These are phyloP conservation scores for Podila epigama DNA, from an alignment of 192 early-diverging fungal genomes.

Conservation along the genomic window DNA sequence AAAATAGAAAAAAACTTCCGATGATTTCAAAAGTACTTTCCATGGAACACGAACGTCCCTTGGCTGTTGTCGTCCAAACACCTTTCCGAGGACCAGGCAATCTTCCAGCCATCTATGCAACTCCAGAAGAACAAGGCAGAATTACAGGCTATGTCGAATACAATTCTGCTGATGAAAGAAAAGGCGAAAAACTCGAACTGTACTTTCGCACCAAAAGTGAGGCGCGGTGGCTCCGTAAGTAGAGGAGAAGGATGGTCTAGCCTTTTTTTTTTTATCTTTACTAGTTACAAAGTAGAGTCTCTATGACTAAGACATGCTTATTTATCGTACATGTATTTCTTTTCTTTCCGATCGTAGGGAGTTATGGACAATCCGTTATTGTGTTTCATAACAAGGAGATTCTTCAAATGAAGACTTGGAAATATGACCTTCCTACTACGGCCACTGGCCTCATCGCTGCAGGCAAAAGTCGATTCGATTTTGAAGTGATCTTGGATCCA, in stretches of 20 bases:
- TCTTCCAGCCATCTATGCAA: constrained; percentile 31
- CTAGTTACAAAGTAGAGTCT: not conserved
- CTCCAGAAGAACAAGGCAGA: constrained; percentile 9
- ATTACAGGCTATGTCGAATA: constrained; percentile 36
- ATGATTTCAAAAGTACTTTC: constrained; percentile 10
- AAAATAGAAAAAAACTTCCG: no score
- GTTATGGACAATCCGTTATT: constrained; percentile 5
- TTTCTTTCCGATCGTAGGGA: constrained; percentile 1
- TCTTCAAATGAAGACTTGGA: constrained; percentile 17
- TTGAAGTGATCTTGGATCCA: constrained; percentile 11
- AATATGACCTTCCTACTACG: constrained; percentile 8
- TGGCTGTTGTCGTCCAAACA: constrained; percentile 24
- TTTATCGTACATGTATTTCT: no score
- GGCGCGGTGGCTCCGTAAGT: constrained; percentile 33
- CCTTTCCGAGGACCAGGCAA: constrained; percentile 33
- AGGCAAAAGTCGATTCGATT: constrained; percentile 18
- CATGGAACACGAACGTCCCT: constrained; percentile 1
- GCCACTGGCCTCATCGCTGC: constrained; percentile 13
- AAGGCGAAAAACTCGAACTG: constrained; percentile 20
- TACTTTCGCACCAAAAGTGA: constrained; percentile 26
- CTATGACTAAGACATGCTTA: no score
- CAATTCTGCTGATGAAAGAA: constrained; percentile 19
- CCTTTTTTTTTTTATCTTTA: not conserved
- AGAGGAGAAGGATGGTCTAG: no score
- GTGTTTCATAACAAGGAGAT: constrained; percentile 18